A percentile compares a stretch with the other conserved stretches of the same genome.
Conservation (phyloP, 2,329 filamentous ascomycete genomes). For the Thermoascus crustaceus region DNA sequence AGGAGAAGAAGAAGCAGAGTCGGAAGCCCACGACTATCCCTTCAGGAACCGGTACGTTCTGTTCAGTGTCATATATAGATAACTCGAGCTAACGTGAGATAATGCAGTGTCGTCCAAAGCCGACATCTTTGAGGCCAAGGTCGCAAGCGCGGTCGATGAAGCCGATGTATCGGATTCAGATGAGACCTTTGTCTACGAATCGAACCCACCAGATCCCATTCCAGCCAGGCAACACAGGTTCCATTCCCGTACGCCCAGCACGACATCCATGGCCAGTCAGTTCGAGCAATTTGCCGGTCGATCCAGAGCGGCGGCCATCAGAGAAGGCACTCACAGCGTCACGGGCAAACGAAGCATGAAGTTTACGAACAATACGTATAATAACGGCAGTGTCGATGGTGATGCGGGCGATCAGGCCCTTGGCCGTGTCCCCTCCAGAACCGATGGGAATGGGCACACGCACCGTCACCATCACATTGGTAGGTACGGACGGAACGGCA, state of each 20-base stretch:
- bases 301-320: slow-evolving; percentile 58
- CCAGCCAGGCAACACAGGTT: slow-evolving; percentile 60
- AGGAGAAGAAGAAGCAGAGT: slow-evolving; percentile 73
- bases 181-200: slow-evolving; percentile 98
- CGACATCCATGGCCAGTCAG: slow-evolving; percentile 61
- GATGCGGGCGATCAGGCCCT: slow-evolving; percentile 61
- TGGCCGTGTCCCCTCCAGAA: slow-evolving; percentile 53
- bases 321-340: slow-evolving; percentile 57
- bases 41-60: slow-evolving; percentile 16
- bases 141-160: slow-evolving; percentile 91
- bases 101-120: slow-evolving; percentile 78
- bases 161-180: slow-evolving; percentile 95
- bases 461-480: slow-evolving; percentile 72
- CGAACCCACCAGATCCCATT: slow-evolving; percentile 65
- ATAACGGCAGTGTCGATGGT: slow-evolving; percentile 52
- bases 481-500: slow-evolving; percentile 63
- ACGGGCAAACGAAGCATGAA: slow-evolving; percentile 91
- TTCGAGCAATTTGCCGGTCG: slow-evolving; percentile 40
- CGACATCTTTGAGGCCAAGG: slow-evolving; percentile 95
- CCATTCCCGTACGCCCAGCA: slow-evolving; percentile 90
- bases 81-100: slow-evolving; percentile 7
- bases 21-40: slow-evolving; percentile 60
- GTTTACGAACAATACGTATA: slow-evolving; percentile 74
- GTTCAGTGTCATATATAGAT: too few species aligned
- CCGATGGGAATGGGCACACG: slow-evolving; percentile 50